Evolutionary conservation across 2,329 filamentous ascomycete genomes (phyloP), one percentile per base, ranked within the genome.

Genomic region (Trichoderma brevicompactum): DNA sequence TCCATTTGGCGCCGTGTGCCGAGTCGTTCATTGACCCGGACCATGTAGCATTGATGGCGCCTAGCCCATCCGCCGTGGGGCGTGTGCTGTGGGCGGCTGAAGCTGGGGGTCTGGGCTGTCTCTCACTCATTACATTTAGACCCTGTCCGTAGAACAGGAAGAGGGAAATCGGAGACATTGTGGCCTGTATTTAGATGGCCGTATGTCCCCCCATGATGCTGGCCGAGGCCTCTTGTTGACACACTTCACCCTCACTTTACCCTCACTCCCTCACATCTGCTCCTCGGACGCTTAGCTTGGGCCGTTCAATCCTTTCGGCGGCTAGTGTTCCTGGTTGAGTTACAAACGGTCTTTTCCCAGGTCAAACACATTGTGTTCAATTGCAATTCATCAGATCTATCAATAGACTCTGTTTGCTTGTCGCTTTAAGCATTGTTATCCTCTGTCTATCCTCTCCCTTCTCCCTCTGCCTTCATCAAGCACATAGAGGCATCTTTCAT

Each of bases 281-380:
- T 54, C 52, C 13, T 46, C 41, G 44, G 36, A 55, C 63, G 66
- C 48, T 67, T 40, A 58, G 52, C 38, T 17, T 66, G 48, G 38
- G 71, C 70, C 74, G 70, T 75, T 74, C 73, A 74, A 73, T 76
- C 73, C 69, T 74, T 76, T 64, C 72, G 73, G 72, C 71, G 72
- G 71, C 72, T 75, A 71, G 71, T 68, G 61, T 68, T 67, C 64
- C 64, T 68, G 13, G 66, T 56, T 15, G 66, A 64, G 64, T 63
- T 4, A 34, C 50, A 52, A 66, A 67, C 44, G 41, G 43, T 60
- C 65, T 55, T 64, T 62, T 56, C 62, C 62, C 54, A 28, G 19
- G 17, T 48, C 19, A 65, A 41, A 36, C 62, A 61, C 41, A 58
- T 60, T 68, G 54, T 56, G 68, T 65, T 72, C 72, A 64, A 65